Evolutionary conservation across 495 filamentous ascomycete genomes (phyloP), one percentile per base, ranked within the genome.

Genomic region (Penicillium samsonianum): DNA sequence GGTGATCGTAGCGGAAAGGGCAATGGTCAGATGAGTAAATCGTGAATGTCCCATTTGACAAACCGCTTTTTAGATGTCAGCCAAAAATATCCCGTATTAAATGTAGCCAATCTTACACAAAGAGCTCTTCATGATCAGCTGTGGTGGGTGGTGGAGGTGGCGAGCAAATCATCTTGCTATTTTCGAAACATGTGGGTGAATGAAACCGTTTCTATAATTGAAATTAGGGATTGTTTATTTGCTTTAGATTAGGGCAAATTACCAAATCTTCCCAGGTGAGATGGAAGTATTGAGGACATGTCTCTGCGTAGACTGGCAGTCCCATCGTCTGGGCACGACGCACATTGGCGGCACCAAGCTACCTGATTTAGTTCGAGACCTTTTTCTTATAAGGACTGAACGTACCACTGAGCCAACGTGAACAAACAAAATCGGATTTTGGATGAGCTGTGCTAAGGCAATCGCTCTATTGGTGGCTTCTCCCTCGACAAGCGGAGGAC

Each of bases 1-100:
- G 62, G 54, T 80, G 68, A 45, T 82, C 72, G 58, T 77, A 84
- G n/a, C 73, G 60, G 63, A 81, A 81, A 8, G 82, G 79, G 49
- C 79, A 82, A 67, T 85, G 82, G 60, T 84, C 82, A 1, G 80
- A 82, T 41, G 75, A 78, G 11, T 81, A 71, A 4, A 80, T 73
- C 4, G 80, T 76, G 50, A 84, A 81, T 6, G 81, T 83, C 0
- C 72, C 72, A 59, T 78, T 73, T 22, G 60, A 45, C 43, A 28
- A 45, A 79, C 78, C 78, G 11, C 42, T 44, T 1, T 44, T 26
- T 37, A 3, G 33, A 44, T 12, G 25, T 25, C 25, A 25, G 25
- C 25, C 25, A 25, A 25, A 25, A 5, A 25, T 25, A 25, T 25
- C 25, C 25, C 5, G 25, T 25, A 25, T 25, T 25, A 2, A 25